These are phyloP conservation scores for Persicaria tinctoria DNA, from an alignment of 148 eudicot species.

Conservation along the genomic window DNA sequence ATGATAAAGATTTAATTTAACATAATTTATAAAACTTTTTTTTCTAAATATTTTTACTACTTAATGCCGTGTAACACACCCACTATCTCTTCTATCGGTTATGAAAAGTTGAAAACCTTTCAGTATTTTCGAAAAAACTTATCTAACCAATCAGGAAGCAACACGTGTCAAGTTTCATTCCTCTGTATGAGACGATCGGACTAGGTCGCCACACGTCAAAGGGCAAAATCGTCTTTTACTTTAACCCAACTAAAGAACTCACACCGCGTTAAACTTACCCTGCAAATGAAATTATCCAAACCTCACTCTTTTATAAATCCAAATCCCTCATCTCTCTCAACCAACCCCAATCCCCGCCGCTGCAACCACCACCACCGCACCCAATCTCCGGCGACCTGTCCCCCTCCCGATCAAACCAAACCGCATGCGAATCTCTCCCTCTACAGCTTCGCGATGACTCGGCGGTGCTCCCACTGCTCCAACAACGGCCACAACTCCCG, in stretches of 20 bases:
- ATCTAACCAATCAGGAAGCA: neutral
- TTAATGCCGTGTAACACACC: no score
- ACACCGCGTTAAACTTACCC: slow-evolving; percentile 6
- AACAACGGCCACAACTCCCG: slow-evolving; percentile 85
- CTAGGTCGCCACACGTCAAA: neutral
- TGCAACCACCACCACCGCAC: neutral
- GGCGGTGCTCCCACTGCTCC: slow-evolving; percentile 83
- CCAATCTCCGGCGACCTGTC: neutral
- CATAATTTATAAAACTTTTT: no score
- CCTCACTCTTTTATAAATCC: neutral
- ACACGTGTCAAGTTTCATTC: neutral
- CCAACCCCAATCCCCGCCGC: slow-evolving; percentile 8
- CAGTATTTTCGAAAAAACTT: neutral
- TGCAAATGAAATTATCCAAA: neutral
- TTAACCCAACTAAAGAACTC: neutral
- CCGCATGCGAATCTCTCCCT: slow-evolving; percentile 2
- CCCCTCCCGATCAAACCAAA: neutral
- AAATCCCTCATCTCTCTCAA: neutral
- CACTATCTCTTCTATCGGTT: no score
- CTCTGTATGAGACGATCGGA: neutral
- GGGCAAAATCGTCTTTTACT: neutral
- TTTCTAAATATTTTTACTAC: no score
- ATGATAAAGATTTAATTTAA: no score
- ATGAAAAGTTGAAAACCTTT: no score
- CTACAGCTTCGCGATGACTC: slow-evolving; percentile 36